These are phyloP conservation scores for Naematelia aurantialba DNA, from an alignment of 768 basidiomycete species.

Conservation along the genomic window DNA sequence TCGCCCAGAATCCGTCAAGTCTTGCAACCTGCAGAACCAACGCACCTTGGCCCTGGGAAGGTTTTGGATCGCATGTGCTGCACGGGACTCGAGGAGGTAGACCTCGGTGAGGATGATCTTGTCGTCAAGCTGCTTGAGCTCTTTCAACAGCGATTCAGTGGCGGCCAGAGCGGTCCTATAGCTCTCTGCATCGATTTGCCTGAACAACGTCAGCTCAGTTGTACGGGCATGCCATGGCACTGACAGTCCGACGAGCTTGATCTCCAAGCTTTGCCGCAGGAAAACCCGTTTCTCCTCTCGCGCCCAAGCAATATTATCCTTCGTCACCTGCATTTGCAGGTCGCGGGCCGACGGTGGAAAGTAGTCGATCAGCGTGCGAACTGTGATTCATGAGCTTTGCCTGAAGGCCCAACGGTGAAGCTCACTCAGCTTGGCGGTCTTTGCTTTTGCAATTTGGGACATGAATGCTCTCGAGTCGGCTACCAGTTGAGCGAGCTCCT, in stretches of 20 bases:
- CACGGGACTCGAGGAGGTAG: conserved; percentile 85
- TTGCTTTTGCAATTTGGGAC: conserved; percentile 92
- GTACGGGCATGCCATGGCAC: neutral
- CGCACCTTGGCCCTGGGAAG: conserved; percentile 80
- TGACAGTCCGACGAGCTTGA: conserved; percentile 69
- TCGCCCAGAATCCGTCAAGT: neutral
- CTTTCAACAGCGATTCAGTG: conserved; percentile 82
- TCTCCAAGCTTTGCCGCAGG: conserved; percentile 88
- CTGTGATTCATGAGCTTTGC: conserved; percentile 52
- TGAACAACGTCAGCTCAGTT: conserved; percentile 14
- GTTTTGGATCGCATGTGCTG: conserved; percentile 85
- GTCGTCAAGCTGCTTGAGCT: conserved; percentile 89
- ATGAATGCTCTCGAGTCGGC: conserved; percentile 78
- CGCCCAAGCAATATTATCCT: conserved; percentile 90
- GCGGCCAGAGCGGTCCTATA: conserved; percentile 73
- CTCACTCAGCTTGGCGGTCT: conserved; percentile 92
- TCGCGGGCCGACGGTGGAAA: conserved; percentile 72
- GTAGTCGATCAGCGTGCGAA: conserved; percentile 87
- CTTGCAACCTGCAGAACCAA: neutral
- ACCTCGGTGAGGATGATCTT: conserved; percentile 98
- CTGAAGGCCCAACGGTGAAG: conserved; percentile 9
- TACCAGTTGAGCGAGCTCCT: conserved; percentile 80
- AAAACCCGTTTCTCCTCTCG: conserved; percentile 89
- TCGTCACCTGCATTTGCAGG: conserved; percentile 77
- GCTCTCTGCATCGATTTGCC: conserved; percentile 64